Conservation (phyloP, 805 yeast genomes). For the Crinitomyces ghanaensis region DNA sequence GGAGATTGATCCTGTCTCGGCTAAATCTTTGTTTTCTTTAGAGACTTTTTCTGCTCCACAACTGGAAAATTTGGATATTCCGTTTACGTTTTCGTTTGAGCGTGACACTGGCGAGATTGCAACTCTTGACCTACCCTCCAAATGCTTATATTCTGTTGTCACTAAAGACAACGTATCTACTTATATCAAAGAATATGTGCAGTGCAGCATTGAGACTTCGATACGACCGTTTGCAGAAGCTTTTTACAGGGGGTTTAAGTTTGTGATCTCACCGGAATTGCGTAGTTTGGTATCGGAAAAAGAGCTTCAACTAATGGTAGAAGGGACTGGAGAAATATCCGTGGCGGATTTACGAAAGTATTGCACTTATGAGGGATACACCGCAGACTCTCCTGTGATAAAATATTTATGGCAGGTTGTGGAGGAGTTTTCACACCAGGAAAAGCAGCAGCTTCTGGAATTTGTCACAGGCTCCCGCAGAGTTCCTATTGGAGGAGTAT, state of each 20-base stretch:
- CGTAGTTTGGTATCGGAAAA: no score
- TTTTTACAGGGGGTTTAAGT: conserved; percentile 17
- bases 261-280: conserved; percentile 12
- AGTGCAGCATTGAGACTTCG: conserved; percentile 6
- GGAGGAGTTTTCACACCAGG: not conserved
- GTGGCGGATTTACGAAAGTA: conserved; percentile 31
- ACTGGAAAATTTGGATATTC: no score
- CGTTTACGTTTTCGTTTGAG: no score
- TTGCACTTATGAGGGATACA: conserved; percentile 32
- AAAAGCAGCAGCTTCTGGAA: conserved; percentile 28
- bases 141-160: no score
- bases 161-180: no score
- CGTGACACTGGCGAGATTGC: no score
- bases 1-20: conserved; percentile 17
- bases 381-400: conserved; percentile 29
- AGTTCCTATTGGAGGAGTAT: conserved; percentile 38
- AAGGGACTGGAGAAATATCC: conserved; percentile 33
- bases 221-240: conserved; percentile 11
- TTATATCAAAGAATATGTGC: conserved; percentile 11
- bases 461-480: conserved; percentile 40
- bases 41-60: not conserved
- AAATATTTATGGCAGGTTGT: conserved; percentile 32
- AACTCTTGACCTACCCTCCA: no score
- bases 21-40: conserved; percentile 7
- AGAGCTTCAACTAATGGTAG: conserved; percentile 26